Conservation (phyloP, 148 eudicot genomes). For the Fagopyrum esculentum region DNA sequence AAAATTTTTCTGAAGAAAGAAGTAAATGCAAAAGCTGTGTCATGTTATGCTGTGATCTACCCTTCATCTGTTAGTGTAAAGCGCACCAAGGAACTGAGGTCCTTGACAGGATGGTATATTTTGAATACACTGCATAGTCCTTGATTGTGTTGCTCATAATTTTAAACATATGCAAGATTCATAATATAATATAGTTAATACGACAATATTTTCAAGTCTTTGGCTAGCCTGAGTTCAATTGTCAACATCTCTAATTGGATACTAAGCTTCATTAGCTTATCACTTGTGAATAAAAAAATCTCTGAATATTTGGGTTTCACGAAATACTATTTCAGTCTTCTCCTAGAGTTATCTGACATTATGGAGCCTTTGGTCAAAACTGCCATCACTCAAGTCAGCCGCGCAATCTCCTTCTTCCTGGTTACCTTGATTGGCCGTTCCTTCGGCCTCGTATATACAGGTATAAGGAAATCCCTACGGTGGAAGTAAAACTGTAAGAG, state of each 20-base stretch:
- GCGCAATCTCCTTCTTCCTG: slow-evolving; percentile 83
- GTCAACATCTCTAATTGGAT: too few species aligned
- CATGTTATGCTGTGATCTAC: slow-evolving; percentile 33
- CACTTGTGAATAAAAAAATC: too few species aligned
- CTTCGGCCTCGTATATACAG: slow-evolving; percentile 82
- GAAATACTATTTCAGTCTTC: too few species aligned
- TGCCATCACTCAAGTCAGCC: slow-evolving; percentile 59
- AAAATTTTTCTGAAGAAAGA: slow-evolving; percentile 36
- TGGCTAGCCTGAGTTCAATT: too few species aligned
- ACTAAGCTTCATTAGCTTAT: too few species aligned
- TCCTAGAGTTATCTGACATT: too few species aligned
- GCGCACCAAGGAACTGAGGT: slow-evolving; percentile 84
- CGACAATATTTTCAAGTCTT: too few species aligned
- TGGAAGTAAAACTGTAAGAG: slow-evolving; percentile 60
- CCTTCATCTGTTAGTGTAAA: slow-evolving; percentile 47
- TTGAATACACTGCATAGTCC: not conserved
- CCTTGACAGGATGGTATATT: slow-evolving; percentile 78
- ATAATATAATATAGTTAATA: too few species aligned
- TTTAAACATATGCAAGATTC: not conserved
- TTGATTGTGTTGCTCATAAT: not conserved
- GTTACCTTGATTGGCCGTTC: slow-evolving; percentile 95
- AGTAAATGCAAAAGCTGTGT: too few species aligned
- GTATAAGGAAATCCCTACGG: slow-evolving; percentile 74
- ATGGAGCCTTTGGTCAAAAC: too few species aligned
- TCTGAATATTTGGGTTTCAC: too few species aligned